Base-by-base conservation (phyloP, 768 basidiomycete genomes). In the Serendipita sp. region DNA sequence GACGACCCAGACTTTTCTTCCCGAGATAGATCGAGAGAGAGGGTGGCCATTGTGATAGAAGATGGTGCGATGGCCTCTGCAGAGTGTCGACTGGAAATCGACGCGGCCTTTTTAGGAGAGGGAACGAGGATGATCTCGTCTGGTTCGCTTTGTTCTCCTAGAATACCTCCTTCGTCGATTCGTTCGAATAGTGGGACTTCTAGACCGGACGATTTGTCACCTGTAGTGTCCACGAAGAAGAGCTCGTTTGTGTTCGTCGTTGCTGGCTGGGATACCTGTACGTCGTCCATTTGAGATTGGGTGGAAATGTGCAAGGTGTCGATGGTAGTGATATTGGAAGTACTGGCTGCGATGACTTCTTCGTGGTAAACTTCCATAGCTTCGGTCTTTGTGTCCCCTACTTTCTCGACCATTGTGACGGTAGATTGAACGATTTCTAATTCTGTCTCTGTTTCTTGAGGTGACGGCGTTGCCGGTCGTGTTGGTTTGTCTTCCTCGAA, bases 61-160 rank as follows among this genome's bases (percentile, higher is more conserved):
- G 56, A 38, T 10, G 48, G 7, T 41, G 38, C 38, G 13, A 13
- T 5, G n/a, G 18, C 48, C 18, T 53, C 32, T 53, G 48, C 18
- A 1, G 48, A 53, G 18, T 18, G 18, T n/a, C 10, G 32, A 16
- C 56, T 37, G 18, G 56, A 24, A 11, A 60, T 37, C 16, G 56
- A 60, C 3, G 56, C 56, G 2, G 56, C 16, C 10, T n/a, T 35
- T 35, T 11, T 8, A 28, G 56, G 56, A 38, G 56, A 60, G 18
- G 56, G 56, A 28, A 60, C 34, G 10, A 60, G 35, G 10, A 60
- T 60, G 35, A 60, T 37, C n/a, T 60, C 56, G n/a, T 60, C 56
- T 10, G 56, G 56, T 37, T 60, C 56, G 8, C 7, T 16, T 4
- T 60, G 16, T 28, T 60, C 56, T 37, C 56, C 56, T 24, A 60